Percentiles rank a stretch among this genome's conserved stretches.
Evolutionary conservation across 495 filamentous ascomycete species (phyloP).

Genomic region (Apiosordaria backusii): DNA sequence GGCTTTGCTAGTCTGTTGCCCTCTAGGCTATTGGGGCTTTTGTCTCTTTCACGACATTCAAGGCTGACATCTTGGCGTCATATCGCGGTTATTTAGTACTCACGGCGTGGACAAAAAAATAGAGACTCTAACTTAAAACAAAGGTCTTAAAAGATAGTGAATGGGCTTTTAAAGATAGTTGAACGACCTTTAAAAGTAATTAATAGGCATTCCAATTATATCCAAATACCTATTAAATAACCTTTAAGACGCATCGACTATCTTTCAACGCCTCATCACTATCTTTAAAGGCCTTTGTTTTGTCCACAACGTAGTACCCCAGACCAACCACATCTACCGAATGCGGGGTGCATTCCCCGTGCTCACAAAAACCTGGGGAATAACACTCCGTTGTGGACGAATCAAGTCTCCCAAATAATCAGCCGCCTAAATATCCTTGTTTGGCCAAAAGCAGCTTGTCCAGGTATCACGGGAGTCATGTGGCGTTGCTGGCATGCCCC

Average conservation of each 20-base stretch:
- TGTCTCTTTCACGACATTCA: neutral
- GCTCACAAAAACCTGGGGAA: neutral
- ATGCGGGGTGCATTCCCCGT: slow-evolving; percentile 5
- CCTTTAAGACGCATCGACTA: no score
- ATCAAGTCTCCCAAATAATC: neutral
- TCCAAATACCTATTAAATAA: no score
- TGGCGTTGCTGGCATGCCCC: neutral
- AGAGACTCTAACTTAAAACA: no score
- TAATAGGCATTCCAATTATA: no score
- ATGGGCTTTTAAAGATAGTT: no score
- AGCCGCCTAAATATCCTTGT: neutral
- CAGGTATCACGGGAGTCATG: neutral
- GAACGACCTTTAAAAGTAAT: no score
- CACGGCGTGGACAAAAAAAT: no score
- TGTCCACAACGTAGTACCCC: no score
- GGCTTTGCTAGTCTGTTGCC: neutral
- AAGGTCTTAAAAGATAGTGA: no score
- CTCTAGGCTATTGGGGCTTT: neutral
- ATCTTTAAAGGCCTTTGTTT: no score
- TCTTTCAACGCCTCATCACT: no score
- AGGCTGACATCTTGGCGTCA: neutral
- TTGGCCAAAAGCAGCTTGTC: neutral
- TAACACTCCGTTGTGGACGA: neutral
- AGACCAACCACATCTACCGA: slow-evolving; percentile 5
- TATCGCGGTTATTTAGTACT: neutral